phyloP scores from a whole-genome alignment of 73 alveolate genomes.

The Uronychia setigera region DNA sequence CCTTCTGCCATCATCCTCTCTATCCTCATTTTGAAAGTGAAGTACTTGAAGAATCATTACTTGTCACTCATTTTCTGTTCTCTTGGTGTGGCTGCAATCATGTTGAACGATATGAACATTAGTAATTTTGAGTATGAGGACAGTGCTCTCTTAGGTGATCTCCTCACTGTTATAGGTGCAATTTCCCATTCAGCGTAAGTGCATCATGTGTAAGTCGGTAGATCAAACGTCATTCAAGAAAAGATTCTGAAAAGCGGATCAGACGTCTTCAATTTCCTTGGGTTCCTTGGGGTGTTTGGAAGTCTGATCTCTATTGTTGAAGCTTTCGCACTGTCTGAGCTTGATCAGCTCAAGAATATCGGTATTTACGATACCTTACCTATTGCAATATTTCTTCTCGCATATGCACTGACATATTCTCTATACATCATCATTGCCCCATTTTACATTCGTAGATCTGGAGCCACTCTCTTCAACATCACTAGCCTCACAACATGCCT shows the following conservation, averaged over 20 bases:
- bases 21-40: constrained; percentile 10
- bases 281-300: constrained; percentile 44
- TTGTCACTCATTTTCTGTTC: constrained; percentile 31
- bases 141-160: constrained; percentile 27
- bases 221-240: constrained; percentile 39
- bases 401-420: neutral
- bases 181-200: constrained; percentile 22
- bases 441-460: neutral
- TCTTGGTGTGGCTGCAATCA: constrained; percentile 25
- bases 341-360: neutral
- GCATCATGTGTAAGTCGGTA: neutral
- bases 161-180: constrained; percentile 30
- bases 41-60: constrained; percentile 24
- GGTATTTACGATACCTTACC: neutral
- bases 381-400: neutral
- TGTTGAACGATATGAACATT: constrained; percentile 10
- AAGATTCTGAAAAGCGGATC: constrained; percentile 10
- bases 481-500: too few relatives aligned
- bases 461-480: too few relatives aligned
- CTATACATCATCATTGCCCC: neutral
- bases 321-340: neutral
- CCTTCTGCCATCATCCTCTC: constrained; percentile 38
- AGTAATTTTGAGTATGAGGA: neutral
- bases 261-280: constrained; percentile 39
- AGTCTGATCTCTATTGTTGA: constrained; percentile 22